Evolutionary conservation across 2,329 filamentous ascomycete genomes (phyloP).

Genomic region (Aspergillus sp.): DNA sequence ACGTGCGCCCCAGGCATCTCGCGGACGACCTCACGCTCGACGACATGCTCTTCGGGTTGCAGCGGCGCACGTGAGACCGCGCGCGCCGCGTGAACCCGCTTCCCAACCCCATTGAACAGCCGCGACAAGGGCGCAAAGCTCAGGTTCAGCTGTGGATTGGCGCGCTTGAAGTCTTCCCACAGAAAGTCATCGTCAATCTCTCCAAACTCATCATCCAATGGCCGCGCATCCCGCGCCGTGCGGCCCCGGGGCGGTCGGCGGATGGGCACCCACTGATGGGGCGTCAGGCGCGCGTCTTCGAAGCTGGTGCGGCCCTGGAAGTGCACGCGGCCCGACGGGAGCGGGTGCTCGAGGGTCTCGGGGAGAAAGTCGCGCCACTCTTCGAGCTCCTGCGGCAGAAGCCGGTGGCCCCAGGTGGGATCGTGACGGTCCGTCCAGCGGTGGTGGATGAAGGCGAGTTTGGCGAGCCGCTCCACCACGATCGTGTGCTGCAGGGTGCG

Average conservation of each 20-base stretch:
- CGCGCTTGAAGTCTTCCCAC: conserved; percentile 15
- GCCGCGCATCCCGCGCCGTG: conserved; percentile 3
- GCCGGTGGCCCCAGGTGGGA: conserved; percentile 29
- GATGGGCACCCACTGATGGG: conserved; percentile 20
- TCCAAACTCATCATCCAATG: conserved; percentile 13
- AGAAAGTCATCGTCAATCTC: conserved; percentile 26
- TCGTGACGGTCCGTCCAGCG: conserved; percentile 17
- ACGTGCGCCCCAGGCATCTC: too few species aligned
- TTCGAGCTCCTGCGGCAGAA: conserved; percentile 44
- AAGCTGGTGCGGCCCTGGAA: conserved; percentile 29
- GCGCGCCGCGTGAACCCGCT: background rate
- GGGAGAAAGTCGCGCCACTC: conserved; percentile 51
- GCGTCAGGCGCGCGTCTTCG: conserved; percentile 12
- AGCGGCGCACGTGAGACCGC: background rate
- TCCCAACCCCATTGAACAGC: conserved; percentile 12
- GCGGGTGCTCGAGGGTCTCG: conserved; percentile 34
- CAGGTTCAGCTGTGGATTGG: conserved; percentile 6
- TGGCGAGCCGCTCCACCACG: conserved; percentile 21
- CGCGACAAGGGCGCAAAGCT: conserved; percentile 12
- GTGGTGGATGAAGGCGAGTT: conserved; percentile 19
- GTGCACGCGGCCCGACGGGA: conserved; percentile 38
- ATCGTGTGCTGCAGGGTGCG: conserved; percentile 27
- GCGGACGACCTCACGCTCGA: background rate
- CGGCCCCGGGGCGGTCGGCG: conserved; percentile 14
- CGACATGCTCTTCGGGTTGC: background rate